Evolutionary conservation across 495 filamentous ascomycete species (phyloP).

Genomic region (Thozetella sp.): DNA sequence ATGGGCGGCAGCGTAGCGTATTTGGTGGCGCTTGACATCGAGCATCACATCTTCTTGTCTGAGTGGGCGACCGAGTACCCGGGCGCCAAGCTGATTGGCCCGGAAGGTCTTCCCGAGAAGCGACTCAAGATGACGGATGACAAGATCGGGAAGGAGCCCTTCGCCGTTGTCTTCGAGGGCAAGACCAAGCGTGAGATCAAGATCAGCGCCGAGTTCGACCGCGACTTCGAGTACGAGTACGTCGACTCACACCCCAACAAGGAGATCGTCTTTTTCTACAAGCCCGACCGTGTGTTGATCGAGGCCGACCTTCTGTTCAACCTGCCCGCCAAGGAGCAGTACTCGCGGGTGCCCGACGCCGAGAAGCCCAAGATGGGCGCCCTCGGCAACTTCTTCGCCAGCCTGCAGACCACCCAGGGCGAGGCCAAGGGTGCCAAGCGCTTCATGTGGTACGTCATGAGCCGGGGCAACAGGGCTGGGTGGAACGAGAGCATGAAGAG

Average conservation of each 20-base stretch:
- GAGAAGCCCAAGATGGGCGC: slow-evolving; percentile 57
- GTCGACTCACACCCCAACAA: slow-evolving; percentile 79
- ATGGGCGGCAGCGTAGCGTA: slow-evolving; percentile 77
- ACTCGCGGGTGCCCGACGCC: slow-evolving; percentile 58
- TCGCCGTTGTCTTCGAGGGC: slow-evolving; percentile 65
- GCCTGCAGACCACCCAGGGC: slow-evolving; percentile 62
- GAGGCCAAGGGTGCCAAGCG: slow-evolving; percentile 75
- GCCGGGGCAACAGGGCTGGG: slow-evolving; percentile 60
- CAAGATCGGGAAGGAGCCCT: slow-evolving; percentile 69
- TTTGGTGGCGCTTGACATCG: slow-evolving; percentile 82
- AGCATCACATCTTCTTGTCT: slow-evolving; percentile 91
- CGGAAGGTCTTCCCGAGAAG: slow-evolving; percentile 86
- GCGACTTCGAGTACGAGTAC: slow-evolving; percentile 85
- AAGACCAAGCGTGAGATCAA: slow-evolving; percentile 37
- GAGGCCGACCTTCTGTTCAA: slow-evolving; percentile 94
- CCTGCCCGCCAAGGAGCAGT: slow-evolving; percentile 86
- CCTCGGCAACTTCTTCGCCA: slow-evolving; percentile 62
- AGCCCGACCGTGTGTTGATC: slow-evolving; percentile 80
- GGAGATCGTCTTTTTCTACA: slow-evolving; percentile 86
- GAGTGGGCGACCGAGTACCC: slow-evolving; percentile 83
- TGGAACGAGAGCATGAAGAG: slow-evolving; percentile 69
- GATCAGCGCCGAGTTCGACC: slow-evolving; percentile 78
- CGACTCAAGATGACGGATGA: slow-evolving; percentile 59
- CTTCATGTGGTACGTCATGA: slow-evolving; percentile 78
- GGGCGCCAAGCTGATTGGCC: slow-evolving; percentile 75